Percentiles rank a stretch among this genome's conserved stretches.
Evolutionary conservation across 202 grass and related monocot genomes (phyloP).

Genomic region (Eragrostis tef): DNA sequence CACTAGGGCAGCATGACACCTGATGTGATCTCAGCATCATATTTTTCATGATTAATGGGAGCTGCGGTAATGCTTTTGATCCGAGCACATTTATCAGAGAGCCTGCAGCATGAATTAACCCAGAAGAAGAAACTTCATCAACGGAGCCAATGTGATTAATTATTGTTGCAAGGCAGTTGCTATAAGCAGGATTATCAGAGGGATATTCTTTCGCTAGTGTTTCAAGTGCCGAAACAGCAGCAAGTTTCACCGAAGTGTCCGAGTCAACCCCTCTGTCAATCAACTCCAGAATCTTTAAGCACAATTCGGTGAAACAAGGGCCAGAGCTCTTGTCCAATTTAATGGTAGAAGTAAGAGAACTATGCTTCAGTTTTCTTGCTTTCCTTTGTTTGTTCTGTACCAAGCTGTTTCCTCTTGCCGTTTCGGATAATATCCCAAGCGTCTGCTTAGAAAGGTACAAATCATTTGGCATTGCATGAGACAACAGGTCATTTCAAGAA

Average conservation of each 20-base stretch:
- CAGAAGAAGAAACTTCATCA: constrained; percentile 65
- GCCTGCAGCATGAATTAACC: constrained; percentile 62
- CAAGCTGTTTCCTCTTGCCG: constrained; percentile 58
- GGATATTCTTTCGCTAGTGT: constrained; percentile 74
- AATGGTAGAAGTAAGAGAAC: constrained; percentile 37
- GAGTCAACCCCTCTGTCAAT: constrained; percentile 54
- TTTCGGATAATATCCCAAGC: constrained; percentile 74
- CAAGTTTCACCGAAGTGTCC: constrained; percentile 60
- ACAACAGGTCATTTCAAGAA: constrained; percentile 30
- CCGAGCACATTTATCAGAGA: constrained; percentile 82
- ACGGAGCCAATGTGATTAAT: constrained; percentile 62
- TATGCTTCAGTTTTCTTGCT: constrained; percentile 54
- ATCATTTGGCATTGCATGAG: neutral
- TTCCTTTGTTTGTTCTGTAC: constrained; percentile 67
- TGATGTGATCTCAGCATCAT: constrained; percentile 67
- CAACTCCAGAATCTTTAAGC: constrained; percentile 71
- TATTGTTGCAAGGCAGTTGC: constrained; percentile 62
- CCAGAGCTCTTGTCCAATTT: constrained; percentile 57
- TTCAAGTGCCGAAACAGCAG: constrained; percentile 82
- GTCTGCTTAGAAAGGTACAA: constrained; percentile 60
- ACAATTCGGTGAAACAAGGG: constrained; percentile 64
- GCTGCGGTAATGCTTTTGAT: constrained; percentile 77
- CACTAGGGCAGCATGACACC: constrained; percentile 61
- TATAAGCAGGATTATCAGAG: constrained; percentile 68
- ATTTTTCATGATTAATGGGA: constrained; percentile 82